Evolutionary conservation across 176 grass and related monocot species (phyloP).

Genomic region (Poa annua): DNA sequence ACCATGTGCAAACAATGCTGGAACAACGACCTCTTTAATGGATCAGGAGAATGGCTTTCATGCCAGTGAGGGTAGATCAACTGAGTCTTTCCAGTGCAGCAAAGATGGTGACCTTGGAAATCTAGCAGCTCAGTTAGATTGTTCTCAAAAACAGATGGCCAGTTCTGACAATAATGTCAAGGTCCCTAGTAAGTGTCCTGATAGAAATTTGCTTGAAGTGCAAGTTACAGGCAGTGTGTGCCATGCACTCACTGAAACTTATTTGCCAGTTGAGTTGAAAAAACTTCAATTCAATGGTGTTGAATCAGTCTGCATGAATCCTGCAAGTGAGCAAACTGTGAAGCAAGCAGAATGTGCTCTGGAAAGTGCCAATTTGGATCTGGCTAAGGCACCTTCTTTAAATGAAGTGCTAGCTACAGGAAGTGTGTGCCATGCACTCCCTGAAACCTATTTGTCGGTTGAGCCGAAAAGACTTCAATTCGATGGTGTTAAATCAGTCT

Average conservation of each 20-base stretch:
- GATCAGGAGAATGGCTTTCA: constrained; percentile 38
- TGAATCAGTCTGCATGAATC: constrained; percentile 37
- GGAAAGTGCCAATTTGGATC: constrained; percentile 28
- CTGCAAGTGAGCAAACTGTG: constrained; percentile 24
- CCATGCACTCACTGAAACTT: constrained; percentile 40
- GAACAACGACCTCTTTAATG: constrained; percentile 8
- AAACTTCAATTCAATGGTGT: constrained; percentile 56
- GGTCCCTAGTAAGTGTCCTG: constrained; percentile 18
- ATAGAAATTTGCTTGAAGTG: constrained; percentile 27
- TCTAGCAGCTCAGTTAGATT: constrained; percentile 38
- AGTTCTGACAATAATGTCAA: constrained; percentile 4
- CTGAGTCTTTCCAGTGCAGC: constrained; percentile 33
- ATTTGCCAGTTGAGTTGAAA: constrained; percentile 49
- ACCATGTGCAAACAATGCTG: constrained; percentile 37
- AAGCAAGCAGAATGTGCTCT: constrained; percentile 31
- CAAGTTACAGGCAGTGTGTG: constrained; percentile 17
- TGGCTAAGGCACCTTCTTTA: constrained; percentile 28
- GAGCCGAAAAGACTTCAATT: constrained; percentile 53
- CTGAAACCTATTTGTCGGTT: constrained; percentile 45
- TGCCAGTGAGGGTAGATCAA: constrained; percentile 28
- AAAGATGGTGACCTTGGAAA: constrained; percentile 31
- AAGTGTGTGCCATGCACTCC: constrained; percentile 13
- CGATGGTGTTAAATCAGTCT: constrained; percentile 41
- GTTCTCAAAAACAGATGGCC: constrained; percentile 29
- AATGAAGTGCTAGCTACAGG: background rate